Conservation (phyloP, 805 yeast genomes). For the Peterozyma toletana region DNA sequence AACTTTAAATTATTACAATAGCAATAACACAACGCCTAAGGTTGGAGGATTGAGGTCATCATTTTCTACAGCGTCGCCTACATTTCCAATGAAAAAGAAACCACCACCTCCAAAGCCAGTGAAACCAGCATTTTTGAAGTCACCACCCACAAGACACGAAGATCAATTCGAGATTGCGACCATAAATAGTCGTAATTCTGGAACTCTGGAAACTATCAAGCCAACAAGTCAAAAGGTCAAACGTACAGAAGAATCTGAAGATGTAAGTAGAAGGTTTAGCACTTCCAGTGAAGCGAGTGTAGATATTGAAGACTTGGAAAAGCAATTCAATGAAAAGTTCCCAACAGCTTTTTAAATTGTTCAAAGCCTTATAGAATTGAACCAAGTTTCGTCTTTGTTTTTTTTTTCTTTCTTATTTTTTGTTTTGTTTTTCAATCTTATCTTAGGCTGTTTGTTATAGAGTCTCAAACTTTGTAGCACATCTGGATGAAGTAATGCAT, state of each 20-base stretch:
- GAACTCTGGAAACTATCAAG: constrained; percentile 1
- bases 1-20: background rate
- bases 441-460: background rate
- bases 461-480: background rate
- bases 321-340: constrained; percentile 47
- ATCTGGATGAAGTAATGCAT: background rate
- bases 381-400: background rate
- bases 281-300: constrained; percentile 9
- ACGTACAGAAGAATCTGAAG: background rate
- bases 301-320: constrained; percentile 54
- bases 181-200: constrained; percentile 6
- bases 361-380: background rate
- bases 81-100: constrained; percentile 6
- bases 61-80: constrained; percentile 8
- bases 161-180: background rate
- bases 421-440: background rate
- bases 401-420: background rate
- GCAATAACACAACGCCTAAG: constrained; percentile 13
- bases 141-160: constrained; percentile 15
- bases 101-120: constrained; percentile 58
- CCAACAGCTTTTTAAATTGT: constrained; percentile 46
- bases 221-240: no score
- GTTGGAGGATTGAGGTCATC: background rate
- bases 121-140: constrained; percentile 50
- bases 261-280: constrained; percentile 11